Evolutionary conservation across 164 flowering plant species (phyloP), one percentile per base, ranked within the genome.

Genomic region (Magnolia changhungtana): DNA sequence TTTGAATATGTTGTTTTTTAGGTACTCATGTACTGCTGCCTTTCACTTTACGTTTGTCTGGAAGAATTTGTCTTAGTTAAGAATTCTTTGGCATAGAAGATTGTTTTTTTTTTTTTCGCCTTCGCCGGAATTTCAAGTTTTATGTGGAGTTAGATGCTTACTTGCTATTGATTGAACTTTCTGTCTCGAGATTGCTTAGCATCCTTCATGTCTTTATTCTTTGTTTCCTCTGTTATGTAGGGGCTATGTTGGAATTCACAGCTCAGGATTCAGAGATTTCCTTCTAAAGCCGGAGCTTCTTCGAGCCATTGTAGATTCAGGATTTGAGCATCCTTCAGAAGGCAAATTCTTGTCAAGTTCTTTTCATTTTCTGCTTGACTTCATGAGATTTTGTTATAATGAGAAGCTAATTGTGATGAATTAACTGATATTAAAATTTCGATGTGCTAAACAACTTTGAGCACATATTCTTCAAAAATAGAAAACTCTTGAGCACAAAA

Each of bases 301-400:
- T 72, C 89, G 96, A 59, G 92, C 98, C 50, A 93, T 95, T 82
- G 98, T 95, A 16, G 99, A 95, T 79, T 95, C 97, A 0, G 99
- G 99, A 63, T 95, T 95, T 84, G 99, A 95, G 86, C 99, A 95
- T 85, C 99, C 99, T 61, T 95, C 99, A 50, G 99, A 93, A 95
- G 99, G 99, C 91, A 89, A 58, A 19, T 16, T 52, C 63, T 67
- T 51, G 16, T 5, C n/a, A 21, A 67, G 11, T 59, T 27, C 50
- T 31, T 19, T 67, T 27, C 9, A 21, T 29, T 31, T 27, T 27
- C 37, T 55, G 16, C 10, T 11, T 55, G 18, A 16, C 61, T 55
- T 55, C 18, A 3, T 55, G 61, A 55, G 45, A 37, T 37, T 37
- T 37, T 37, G 45, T 37, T 37, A 37, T 37, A 37, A 37, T 37